phyloP scores from a whole-genome alignment of 2,329 filamentous ascomycete genomes.

The Zymoseptoria brevis region DNA sequence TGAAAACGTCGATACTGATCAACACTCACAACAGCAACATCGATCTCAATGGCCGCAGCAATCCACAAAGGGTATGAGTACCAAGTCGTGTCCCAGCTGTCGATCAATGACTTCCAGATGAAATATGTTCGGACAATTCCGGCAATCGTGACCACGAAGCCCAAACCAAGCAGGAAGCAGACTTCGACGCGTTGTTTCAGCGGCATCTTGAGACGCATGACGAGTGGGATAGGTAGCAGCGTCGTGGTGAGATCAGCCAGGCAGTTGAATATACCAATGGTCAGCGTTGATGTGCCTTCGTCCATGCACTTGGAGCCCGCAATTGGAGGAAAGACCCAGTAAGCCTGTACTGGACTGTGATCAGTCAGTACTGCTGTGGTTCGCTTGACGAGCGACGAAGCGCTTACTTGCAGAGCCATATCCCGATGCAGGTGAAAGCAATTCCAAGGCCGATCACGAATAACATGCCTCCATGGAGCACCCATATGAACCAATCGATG shows the following conservation, averaged over 20 bases:
- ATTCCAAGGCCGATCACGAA: constrained; percentile 34
- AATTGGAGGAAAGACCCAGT: constrained; percentile 34
- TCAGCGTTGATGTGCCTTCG: constrained; percentile 34
- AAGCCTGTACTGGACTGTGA: constrained; percentile 32
- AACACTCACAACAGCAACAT: constrained; percentile 38
- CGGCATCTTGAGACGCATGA: constrained; percentile 38
- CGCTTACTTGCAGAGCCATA: constrained; percentile 35
- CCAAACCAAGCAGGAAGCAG: constrained; percentile 33
- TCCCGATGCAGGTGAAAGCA: constrained; percentile 30
- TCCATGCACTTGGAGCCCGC: constrained; percentile 31
- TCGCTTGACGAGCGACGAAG: background rate
- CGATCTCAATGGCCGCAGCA: constrained; percentile 39
- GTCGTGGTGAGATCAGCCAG: constrained; percentile 37
- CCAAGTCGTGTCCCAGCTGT: constrained; percentile 37
- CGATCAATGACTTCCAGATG: constrained; percentile 36
- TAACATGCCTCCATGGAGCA: constrained; percentile 32
- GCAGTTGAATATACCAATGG: constrained; percentile 37
- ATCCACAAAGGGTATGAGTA: constrained; percentile 41
- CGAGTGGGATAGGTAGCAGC: constrained; percentile 37
- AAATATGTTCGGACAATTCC: constrained; percentile 35
- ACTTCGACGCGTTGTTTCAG: constrained; percentile 34
- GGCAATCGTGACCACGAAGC: constrained; percentile 36
- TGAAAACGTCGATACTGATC: background rate
- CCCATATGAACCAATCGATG: constrained; percentile 32
- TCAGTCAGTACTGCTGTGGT: constrained; percentile 6